phyloP scores from a whole-genome alignment of 2,329 filamentous ascomycete species.

The Harringtonia aguacate region DNA sequence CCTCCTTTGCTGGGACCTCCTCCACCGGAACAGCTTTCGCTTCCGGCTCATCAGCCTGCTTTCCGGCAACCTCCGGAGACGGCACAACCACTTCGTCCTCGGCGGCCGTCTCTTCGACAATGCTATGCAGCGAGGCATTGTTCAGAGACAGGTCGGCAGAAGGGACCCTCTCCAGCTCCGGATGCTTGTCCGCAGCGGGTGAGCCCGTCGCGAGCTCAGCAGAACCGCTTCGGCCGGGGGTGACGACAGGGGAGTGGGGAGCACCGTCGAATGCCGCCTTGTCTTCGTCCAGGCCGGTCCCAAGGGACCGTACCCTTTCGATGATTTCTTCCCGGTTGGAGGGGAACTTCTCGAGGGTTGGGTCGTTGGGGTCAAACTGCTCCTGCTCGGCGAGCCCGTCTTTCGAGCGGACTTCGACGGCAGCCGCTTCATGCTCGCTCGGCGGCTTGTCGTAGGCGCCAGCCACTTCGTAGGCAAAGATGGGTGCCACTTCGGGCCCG shows the following conservation, averaged over 20 bases:
- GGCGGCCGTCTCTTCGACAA: constrained; percentile 28
- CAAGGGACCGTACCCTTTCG: constrained; percentile 32
- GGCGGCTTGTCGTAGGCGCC: constrained; percentile 19
- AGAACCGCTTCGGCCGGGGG: constrained; percentile 20
- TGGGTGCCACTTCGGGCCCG: constrained; percentile 20
- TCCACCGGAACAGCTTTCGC: neutral
- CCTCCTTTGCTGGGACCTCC: neutral
- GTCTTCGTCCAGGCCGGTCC: constrained; percentile 31
- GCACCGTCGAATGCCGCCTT: constrained; percentile 23
- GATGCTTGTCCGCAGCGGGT: constrained; percentile 15
- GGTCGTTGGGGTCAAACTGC: constrained; percentile 31
- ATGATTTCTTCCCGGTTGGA: constrained; percentile 33
- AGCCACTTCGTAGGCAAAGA: constrained; percentile 37
- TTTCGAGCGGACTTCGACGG: constrained; percentile 1
- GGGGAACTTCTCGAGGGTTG: constrained; percentile 37
- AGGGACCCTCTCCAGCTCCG: neutral
- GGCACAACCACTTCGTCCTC: neutral
- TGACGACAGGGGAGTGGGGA: constrained; percentile 24
- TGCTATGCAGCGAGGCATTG: constrained; percentile 24
- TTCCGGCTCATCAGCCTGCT: constrained; percentile 3
- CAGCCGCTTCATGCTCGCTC: constrained; percentile 9
- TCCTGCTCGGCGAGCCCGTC: constrained; percentile 13
- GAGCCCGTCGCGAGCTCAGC: constrained; percentile 25
- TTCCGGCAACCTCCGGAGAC: too few species aligned
- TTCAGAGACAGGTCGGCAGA: neutral